Percentiles rank a stretch among this genome's conserved stretches.
These are phyloP conservation scores for Komagataella kurtzmanii DNA, from an alignment of 805 yeast genomes.

Conservation along the genomic window DNA sequence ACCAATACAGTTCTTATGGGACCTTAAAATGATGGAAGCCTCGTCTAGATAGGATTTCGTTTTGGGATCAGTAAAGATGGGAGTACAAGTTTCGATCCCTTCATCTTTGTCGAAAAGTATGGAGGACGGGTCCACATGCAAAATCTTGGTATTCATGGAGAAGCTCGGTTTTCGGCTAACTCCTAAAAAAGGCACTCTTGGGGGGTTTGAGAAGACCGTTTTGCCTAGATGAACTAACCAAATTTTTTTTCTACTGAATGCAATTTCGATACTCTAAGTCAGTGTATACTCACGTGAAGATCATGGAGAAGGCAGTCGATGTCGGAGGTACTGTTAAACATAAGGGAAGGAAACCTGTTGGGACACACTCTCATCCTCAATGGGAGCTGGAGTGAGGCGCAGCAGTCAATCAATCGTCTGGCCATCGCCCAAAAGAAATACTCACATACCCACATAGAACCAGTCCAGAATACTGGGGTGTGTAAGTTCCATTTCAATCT, in stretches of 20 bases:
- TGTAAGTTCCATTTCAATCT: not conserved
- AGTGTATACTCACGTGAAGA: not conserved
- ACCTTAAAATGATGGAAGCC: conserved; percentile 46
- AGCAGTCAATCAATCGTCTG: not conserved
- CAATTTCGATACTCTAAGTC: not conserved
- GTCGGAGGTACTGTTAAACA: not conserved
- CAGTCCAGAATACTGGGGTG: not conserved
- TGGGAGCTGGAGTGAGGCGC: not conserved
- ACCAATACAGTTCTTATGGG: conserved; percentile 55
- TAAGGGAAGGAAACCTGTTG: not conserved
- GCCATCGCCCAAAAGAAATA: not conserved
- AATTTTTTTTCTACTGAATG: not conserved
- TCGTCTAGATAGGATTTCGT: conserved; percentile 35
- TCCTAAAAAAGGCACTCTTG: not conserved
- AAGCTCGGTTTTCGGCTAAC: not conserved
- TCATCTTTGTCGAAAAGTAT: conserved; percentile 34
- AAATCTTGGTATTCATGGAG: conserved; percentile 23
- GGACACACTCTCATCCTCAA: not conserved
- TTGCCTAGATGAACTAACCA: not conserved
- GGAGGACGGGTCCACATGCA: conserved; percentile 39
- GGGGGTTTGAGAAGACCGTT: not conserved
- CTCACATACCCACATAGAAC: not conserved
- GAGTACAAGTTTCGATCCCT: conserved; percentile 11
- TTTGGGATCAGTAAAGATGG: conserved; percentile 33
- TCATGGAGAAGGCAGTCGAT: not conserved